Percentiles rank a stretch among this genome's conserved stretches.
Conservation (phyloP, 345 rosid genomes). For the Eucalyptus cloeziana region DNA sequence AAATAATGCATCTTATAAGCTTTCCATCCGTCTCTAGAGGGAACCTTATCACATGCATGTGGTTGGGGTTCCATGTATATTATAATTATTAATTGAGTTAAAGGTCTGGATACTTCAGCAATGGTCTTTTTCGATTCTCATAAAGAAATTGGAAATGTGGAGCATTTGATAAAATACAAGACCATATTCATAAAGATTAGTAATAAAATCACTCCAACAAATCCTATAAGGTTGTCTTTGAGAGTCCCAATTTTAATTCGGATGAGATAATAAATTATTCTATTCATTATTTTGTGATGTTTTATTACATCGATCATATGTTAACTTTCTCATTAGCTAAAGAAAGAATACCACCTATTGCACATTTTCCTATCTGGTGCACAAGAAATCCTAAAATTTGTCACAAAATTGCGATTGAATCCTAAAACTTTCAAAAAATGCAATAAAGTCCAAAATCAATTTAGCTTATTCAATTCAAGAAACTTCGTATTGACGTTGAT, state of each 20-base stretch:
- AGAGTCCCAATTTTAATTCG: background rate
- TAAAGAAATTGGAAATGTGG: background rate
- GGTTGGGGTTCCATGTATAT: background rate
- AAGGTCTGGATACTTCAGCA: background rate
- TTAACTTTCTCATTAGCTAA: background rate
- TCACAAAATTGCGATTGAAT: background rate
- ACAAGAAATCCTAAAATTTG: background rate
- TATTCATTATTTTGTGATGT: background rate
- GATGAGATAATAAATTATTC: background rate
- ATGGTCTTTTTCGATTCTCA: background rate
- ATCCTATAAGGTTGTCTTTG: background rate
- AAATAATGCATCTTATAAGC: no score
- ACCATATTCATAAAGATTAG: background rate
- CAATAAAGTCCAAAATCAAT: no score
- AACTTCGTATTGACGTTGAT: no score
- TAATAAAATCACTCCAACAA: background rate
- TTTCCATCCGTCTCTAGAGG: background rate
- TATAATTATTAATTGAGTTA: background rate
- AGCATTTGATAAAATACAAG: background rate
- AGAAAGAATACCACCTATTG: background rate
- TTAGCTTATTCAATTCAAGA: no score
- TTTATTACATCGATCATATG: background rate
- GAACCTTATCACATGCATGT: background rate
- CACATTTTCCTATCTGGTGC: background rate
- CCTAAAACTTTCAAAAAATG: rapidly evolving